Conservation (phyloP, 2,329 filamentous ascomycete genomes). For the Verticillium albo-atrum region DNA sequence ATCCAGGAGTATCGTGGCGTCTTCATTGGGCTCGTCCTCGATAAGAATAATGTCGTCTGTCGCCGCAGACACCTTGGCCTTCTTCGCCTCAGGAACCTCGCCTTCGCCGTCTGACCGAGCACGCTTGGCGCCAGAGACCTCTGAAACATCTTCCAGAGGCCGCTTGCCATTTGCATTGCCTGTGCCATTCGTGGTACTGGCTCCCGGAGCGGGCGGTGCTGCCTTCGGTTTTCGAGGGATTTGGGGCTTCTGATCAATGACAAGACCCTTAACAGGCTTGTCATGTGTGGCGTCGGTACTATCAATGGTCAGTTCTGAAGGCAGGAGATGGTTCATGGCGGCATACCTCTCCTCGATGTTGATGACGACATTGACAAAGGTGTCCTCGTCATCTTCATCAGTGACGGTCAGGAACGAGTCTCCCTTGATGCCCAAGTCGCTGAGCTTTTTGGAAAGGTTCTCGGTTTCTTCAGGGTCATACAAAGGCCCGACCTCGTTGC, state of each 20-base stretch:
- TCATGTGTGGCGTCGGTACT: slow-evolving; percentile 39
- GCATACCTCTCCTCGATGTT: slow-evolving; percentile 60
- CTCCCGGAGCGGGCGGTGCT: slow-evolving; percentile 22
- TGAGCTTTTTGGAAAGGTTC: slow-evolving; percentile 75
- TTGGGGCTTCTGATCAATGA: slow-evolving; percentile 34
- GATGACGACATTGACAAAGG: slow-evolving; percentile 77
- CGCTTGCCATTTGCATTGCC: slow-evolving; percentile 36
- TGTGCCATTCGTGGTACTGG: slow-evolving; percentile 30
- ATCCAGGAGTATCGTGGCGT: slow-evolving; percentile 44
- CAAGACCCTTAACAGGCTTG: slow-evolving; percentile 50
- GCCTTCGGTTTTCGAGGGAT: slow-evolving; percentile 53
- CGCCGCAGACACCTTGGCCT: slow-evolving; percentile 36
- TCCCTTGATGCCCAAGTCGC: slow-evolving; percentile 69
- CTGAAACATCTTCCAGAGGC: slow-evolving; percentile 26
- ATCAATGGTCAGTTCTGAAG: slow-evolving; percentile 19
- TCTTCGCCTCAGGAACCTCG: slow-evolving; percentile 38
- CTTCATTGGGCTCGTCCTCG: slow-evolving; percentile 16
- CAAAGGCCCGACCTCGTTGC: slow-evolving; percentile 69
- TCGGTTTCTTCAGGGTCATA: slow-evolving; percentile 89
- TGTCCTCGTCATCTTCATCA: slow-evolving; percentile 72
- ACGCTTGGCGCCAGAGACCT: slow-evolving; percentile 39
- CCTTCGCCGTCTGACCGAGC: slow-evolving; percentile 35
- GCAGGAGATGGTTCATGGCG: not conserved
- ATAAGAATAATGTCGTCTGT: slow-evolving; percentile 37
- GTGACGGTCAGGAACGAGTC: slow-evolving; percentile 78